Evolutionary conservation across 768 basidiomycete genomes (phyloP).

Genomic region (Lentinula detonsa): DNA sequence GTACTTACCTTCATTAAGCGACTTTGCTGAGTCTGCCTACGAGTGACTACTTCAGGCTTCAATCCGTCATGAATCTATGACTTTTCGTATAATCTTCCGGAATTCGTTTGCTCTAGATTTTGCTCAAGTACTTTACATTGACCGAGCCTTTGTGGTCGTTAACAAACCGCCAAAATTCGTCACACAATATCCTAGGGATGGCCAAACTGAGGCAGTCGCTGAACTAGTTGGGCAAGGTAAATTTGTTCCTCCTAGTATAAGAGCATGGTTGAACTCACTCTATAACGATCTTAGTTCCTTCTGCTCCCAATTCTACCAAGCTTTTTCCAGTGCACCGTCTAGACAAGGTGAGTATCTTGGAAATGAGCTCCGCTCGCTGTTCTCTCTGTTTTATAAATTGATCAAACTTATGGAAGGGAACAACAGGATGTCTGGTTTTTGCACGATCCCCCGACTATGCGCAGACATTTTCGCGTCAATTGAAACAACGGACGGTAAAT

Average conservation of each 20-base stretch:
- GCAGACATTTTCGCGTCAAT: slow-evolving; percentile 49
- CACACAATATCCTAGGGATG: slow-evolving; percentile 35
- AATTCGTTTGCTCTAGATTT: neutral
- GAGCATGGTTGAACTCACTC: too few species aligned
- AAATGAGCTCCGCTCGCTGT: neutral
- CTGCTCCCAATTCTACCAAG: slow-evolving; percentile 24
- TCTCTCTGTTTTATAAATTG: neutral
- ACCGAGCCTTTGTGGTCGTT: slow-evolving; percentile 45
- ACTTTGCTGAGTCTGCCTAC: too few species aligned
- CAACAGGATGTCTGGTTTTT: slow-evolving; percentile 58
- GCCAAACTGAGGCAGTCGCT: slow-evolving; percentile 4
- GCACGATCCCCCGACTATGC: slow-evolving; percentile 38
- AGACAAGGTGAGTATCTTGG: slow-evolving; percentile 45
- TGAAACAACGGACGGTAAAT: slow-evolving; percentile 36
- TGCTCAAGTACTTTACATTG: slow-evolving; percentile 37
- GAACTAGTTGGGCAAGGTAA: neutral
- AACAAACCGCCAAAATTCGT: slow-evolving; percentile 58
- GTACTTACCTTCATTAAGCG: neutral
- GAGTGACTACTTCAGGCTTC: neutral
- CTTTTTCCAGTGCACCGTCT: slow-evolving; percentile 58
- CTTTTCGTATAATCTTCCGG: slow-evolving; percentile 1
- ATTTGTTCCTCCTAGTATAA: neutral
- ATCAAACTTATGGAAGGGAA: slow-evolving; percentile 30
- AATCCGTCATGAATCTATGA: neutral
- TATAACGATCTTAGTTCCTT: neutral